Evolutionary conservation across 768 basidiomycete genomes (phyloP), one percentile per base, ranked within the genome.

Genomic region (Naganishia friedmannii): DNA sequence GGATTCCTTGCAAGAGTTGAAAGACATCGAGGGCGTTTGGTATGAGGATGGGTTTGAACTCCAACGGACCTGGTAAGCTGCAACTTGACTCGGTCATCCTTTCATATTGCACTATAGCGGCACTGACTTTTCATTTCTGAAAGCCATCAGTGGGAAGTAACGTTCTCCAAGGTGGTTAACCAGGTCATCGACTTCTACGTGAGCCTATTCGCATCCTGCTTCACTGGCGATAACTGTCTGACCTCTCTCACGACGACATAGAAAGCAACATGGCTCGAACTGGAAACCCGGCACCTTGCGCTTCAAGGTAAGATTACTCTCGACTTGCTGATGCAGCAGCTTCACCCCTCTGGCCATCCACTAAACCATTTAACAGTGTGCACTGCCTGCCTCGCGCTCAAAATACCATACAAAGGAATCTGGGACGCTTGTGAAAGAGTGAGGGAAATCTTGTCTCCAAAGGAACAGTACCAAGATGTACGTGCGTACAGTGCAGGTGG

Each of bases 111-210:
- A n/a, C n/a, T n/a, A n/a, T n/a, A n/a, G 48, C 48, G 19, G 48
- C 6, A 51, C n/a, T 23, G 48, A 51, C 48, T 51, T 23, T 42
- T 15, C 8, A 10, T 26, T 26, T 37, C 6, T 46, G 13, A 19
- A 42, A 63, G 60, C 39, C 34, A 34, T 9, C 7, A 13, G 7
- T 63, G 60, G 60, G 60, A 63, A 29, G 17, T 42, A 23, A 28
- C 37, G 26, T 63, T 63, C 39, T 8, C 21, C 39, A 42, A 42
- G 60, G 26, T 26, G 13, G 32, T 23, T 2, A 45, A 26, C 23
- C 60, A 63, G 28, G 39, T 63, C 60, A 63, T 63, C 23, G 60
- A 63, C 17, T 63, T 45, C 17, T 45, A 63, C 39, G 60, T 63
- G 26, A 45, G 60, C 21, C n/a, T 45, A 7, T 1, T 31, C 12